Conservation (phyloP, 2,329 filamentous ascomycete species). For the Juglanconis oblonga region DNA sequence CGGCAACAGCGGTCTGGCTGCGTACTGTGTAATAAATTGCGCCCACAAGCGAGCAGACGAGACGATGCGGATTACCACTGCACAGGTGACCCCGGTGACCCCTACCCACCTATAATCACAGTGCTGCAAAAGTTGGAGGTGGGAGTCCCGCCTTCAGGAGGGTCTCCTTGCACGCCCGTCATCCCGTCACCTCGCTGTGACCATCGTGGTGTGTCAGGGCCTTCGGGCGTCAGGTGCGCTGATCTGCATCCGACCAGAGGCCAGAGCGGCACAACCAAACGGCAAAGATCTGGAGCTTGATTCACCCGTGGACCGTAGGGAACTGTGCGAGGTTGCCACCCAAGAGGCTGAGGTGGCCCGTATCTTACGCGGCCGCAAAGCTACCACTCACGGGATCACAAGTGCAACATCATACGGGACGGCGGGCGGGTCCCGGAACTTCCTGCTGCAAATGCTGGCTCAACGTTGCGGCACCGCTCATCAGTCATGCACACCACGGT, state of each 20-base stretch:
- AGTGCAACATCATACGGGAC: not conserved
- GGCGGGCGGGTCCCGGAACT: conserved; percentile 10
- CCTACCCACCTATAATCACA: not conserved
- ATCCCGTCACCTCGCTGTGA: not conserved
- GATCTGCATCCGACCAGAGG: conserved; percentile 10
- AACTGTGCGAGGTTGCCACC: conserved; percentile 7
- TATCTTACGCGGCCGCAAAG: conserved; percentile 16
- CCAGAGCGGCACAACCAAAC: conserved; percentile 6
- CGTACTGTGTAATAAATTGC: conserved; percentile 14
- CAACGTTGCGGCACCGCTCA: conserved; percentile 2
- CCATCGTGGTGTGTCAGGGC: conserved; percentile 2
- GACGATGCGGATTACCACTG: conserved; percentile 3
- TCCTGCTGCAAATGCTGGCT: conserved; percentile 10
- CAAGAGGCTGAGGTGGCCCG: conserved; percentile 9
- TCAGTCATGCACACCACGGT: not conserved
- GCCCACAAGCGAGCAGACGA: conserved; percentile 13
- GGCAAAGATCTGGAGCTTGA: conserved; percentile 3
- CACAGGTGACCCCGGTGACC: not conserved
- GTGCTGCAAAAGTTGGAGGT: not conserved
- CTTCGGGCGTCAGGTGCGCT: conserved; percentile 12
- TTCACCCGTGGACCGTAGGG: conserved; percentile 2
- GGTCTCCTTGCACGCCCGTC: not conserved
- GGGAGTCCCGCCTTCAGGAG: conserved; percentile 1
- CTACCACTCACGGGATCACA: conserved; percentile 8
- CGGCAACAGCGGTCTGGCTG: conserved; percentile 8